These are phyloP conservation scores for button mushroom (Agaricus bisporus) DNA, from an alignment of 768 basidiomycete species.

Conservation along the genomic window DNA sequence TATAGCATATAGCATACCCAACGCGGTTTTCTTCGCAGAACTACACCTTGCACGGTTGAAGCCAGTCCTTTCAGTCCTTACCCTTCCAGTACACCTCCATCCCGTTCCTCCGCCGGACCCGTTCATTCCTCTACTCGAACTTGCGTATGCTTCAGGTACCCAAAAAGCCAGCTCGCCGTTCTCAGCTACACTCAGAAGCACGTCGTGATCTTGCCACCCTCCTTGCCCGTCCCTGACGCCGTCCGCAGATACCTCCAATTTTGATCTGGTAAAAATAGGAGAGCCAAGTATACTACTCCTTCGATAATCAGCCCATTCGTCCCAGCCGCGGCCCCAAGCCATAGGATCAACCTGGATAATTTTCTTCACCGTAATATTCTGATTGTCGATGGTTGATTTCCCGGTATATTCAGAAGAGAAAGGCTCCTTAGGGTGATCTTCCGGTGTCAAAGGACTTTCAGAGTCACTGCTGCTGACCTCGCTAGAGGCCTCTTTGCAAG, in stretches of 20 bases:
- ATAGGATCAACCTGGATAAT: slow-evolving; percentile 84
- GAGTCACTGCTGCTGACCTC: neutral
- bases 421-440: neutral
- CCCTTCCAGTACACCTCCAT: slow-evolving; percentile 70
- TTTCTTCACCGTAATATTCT: slow-evolving; percentile 21
- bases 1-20: slow-evolving; percentile 47
- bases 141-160: slow-evolving; percentile 42
- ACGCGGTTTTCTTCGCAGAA: slow-evolving; percentile 85
- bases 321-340: slow-evolving; percentile 56
- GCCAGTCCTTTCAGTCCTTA: slow-evolving; percentile 61
- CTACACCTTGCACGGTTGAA: slow-evolving; percentile 79
- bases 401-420: neutral
- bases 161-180: slow-evolving; percentile 85
- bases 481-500: neutral
- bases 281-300: neutral
- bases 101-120: slow-evolving; percentile 12
- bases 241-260: neutral
- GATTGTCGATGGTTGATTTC: neutral
- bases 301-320: neutral
- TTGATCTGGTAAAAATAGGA: neutral
- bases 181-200: slow-evolving; percentile 71
- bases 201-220: slow-evolving; percentile 52
- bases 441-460: neutral
- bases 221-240: neutral
- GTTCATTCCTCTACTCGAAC: neutral